phyloP scores from a whole-genome alignment of 2,329 filamentous ascomycete species.

The Samsoniella hepiali region DNA sequence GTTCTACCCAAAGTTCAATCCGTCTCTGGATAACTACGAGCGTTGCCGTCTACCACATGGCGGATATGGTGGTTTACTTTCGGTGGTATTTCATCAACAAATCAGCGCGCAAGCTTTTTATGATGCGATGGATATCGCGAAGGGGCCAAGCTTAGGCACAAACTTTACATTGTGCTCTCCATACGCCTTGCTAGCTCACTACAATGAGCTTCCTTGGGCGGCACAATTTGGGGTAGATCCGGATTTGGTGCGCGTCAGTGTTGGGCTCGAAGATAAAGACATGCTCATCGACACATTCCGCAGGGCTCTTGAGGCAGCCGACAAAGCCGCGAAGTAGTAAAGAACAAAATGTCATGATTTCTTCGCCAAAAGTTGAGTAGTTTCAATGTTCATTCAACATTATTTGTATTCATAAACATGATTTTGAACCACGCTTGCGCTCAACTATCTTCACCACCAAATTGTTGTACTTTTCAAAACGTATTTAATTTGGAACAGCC shows the following conservation, averaged over 20 bases:
- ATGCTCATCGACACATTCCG: constrained; percentile 63
- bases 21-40: constrained; percentile 72
- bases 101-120: constrained; percentile 77
- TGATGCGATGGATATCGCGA: constrained; percentile 80
- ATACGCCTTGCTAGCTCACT: constrained; percentile 90
- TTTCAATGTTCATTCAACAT: neutral
- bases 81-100: constrained; percentile 70
- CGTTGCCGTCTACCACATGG: constrained; percentile 68
- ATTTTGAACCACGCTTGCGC: neutral
- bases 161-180: constrained; percentile 94
- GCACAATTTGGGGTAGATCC: constrained; percentile 75
- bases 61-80: constrained; percentile 88
- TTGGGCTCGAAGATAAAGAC: constrained; percentile 77
- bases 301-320: constrained; percentile 63
- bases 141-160: constrained; percentile 91
- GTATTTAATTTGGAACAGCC: neutral
- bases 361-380: neutral
- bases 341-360: neutral
- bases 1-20: constrained; percentile 81
- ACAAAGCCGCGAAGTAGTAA: constrained; percentile 19
- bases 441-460: neutral
- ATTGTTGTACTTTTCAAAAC: neutral
- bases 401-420: neutral
- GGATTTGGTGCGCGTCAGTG: constrained; percentile 78
- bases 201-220: constrained; percentile 88